phyloP scores from a whole-genome alignment of 1,284 basidiomycete genomes.

The Cutaneotrichosporon sp. region DNA sequence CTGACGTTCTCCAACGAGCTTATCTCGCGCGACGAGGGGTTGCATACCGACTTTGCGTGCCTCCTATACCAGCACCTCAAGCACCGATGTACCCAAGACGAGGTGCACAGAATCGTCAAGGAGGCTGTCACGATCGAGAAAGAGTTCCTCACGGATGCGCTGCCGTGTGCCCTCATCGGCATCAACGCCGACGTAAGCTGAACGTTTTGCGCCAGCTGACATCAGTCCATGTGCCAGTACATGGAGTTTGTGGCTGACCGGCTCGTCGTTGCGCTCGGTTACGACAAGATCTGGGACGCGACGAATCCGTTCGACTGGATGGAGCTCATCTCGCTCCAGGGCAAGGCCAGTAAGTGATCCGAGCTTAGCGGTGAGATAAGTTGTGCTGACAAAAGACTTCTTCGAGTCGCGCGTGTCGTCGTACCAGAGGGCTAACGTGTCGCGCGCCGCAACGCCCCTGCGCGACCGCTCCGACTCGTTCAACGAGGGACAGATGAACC shows the following conservation, averaged over 20 bases:
- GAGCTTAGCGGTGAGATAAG: not conserved
- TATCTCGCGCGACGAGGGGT: conserved; percentile 92
- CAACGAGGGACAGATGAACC: conserved; percentile 9
- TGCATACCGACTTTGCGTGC: conserved; percentile 76
- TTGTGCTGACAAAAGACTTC: conserved; percentile 29
- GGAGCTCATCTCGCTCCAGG: conserved; percentile 84
- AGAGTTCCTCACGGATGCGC: conserved; percentile 64
- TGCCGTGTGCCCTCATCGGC: conserved; percentile 52
- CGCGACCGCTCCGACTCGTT: conserved; percentile 8
- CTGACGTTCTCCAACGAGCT: conserved; percentile 93
- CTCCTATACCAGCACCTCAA: conserved; percentile 71
- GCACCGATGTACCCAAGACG: conserved; percentile 66
- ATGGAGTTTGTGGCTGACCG: conserved; percentile 93
- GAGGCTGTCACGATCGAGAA: conserved; percentile 79
- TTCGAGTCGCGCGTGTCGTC: conserved; percentile 46
- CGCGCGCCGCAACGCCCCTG: conserved; percentile 31
- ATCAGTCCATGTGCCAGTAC: conserved; percentile 79
- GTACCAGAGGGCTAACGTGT: conserved; percentile 42
- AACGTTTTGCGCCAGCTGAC: conserved; percentile 52
- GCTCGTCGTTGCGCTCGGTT: conserved; percentile 74
- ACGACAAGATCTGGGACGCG: conserved; percentile 66
- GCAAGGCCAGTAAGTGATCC: conserved; percentile 42
- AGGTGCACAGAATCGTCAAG: conserved; percentile 64
- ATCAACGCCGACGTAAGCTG: conserved; percentile 52
- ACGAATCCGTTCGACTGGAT: conserved; percentile 74